These are phyloP conservation scores for Blastocystis sp. DNA, from an alignment of 352 stramenopile genomes.

Conservation along the genomic window DNA sequence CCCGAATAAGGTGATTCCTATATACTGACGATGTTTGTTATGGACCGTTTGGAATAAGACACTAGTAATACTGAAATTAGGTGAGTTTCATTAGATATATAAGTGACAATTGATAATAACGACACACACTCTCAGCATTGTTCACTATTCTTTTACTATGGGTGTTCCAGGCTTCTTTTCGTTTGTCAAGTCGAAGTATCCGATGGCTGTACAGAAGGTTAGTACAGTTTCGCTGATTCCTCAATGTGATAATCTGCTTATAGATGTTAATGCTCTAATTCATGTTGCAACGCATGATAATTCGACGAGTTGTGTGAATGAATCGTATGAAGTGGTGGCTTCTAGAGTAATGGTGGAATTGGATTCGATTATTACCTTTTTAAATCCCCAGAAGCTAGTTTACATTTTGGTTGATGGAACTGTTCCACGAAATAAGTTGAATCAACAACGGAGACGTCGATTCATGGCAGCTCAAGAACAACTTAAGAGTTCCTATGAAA, in stretches of 20 bases:
- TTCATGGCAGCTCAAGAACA: neutral
- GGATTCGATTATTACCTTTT: slow-evolving; percentile 27
- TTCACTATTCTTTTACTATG: no score
- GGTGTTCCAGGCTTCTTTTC: slow-evolving; percentile 19
- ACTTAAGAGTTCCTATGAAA: slow-evolving; percentile 75
- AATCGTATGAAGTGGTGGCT: neutral
- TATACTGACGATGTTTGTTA: neutral
- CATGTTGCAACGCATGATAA: neutral
- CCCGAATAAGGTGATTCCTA: neutral
- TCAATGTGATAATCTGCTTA: slow-evolving; percentile 51
- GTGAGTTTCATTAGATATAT: no score
- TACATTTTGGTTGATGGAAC: slow-evolving; percentile 22
- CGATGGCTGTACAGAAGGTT: slow-evolving; percentile 18
- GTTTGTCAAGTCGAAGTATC: slow-evolving; percentile 16
- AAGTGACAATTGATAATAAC: neutral
- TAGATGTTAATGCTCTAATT: slow-evolving; percentile 42
- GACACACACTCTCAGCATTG: no score
- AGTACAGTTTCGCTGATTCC: neutral
- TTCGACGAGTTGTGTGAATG: neutral
- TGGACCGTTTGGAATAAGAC: no score
- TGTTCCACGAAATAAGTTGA: slow-evolving; percentile 29
- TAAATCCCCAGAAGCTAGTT: slow-evolving; percentile 49
- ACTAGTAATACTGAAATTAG: no score
- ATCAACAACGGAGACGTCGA: slow-evolving; percentile 6
- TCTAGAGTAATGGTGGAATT: slow-evolving; percentile 9